Evolutionary conservation across 495 filamentous ascomycete species (phyloP).

Genomic region (Penicillium riverlandense): DNA sequence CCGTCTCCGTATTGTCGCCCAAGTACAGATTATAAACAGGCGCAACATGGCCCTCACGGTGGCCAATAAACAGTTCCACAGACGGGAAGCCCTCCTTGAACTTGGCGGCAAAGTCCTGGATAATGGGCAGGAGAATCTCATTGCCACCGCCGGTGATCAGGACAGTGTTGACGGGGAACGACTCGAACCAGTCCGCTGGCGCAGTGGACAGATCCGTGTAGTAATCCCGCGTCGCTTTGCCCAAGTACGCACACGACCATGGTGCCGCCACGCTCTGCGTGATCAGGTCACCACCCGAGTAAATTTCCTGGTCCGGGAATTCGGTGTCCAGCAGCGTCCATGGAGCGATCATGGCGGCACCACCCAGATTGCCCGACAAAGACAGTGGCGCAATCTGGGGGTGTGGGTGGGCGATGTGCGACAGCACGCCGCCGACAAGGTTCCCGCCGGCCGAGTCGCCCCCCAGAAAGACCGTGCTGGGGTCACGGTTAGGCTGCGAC

Average conservation of each 20-base stretch:
- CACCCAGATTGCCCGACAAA: slow-evolving; percentile 25
- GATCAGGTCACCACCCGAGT: slow-evolving; percentile 48
- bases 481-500: slow-evolving; percentile 26
- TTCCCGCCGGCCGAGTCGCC: slow-evolving; percentile 66
- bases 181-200: slow-evolving; percentile 45
- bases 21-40: slow-evolving; percentile 36
- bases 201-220: slow-evolving; percentile 50
- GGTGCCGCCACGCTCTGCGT: slow-evolving; percentile 26
- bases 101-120: slow-evolving; percentile 42
- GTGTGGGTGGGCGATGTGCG: slow-evolving; percentile 56
- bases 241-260: slow-evolving; percentile 47
- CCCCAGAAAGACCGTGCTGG: slow-evolving; percentile 43
- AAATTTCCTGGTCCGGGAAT: slow-evolving; percentile 31
- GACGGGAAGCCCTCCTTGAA: slow-evolving; percentile 23
- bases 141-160: slow-evolving; percentile 49
- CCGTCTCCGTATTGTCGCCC: slow-evolving; percentile 28
- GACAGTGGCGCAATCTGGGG: slow-evolving; percentile 33
- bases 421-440: slow-evolving; percentile 48
- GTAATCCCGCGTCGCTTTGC: slow-evolving; percentile 34
- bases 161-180: slow-evolving; percentile 37
- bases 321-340: slow-evolving; percentile 46
- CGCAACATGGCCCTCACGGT: slow-evolving; percentile 36
- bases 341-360: slow-evolving; percentile 48
- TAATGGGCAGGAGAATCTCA: slow-evolving; percentile 55
- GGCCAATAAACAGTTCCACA: slow-evolving; percentile 31